phyloP scores from a whole-genome alignment of 805 yeast genomes.

The Starmerella sirachaensis region DNA sequence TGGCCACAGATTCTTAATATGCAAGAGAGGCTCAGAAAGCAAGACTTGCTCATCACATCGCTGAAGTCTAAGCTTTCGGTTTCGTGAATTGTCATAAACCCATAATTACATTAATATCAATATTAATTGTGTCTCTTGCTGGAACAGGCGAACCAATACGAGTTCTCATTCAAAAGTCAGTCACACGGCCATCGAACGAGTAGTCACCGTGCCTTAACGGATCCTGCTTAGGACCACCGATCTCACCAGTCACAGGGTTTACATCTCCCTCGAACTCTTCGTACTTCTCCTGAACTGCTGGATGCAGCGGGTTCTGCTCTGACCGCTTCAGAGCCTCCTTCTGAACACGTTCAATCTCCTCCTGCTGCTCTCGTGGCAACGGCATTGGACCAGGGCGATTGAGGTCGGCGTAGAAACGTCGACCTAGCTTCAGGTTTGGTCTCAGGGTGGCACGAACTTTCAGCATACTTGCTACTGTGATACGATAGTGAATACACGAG shows the following conservation, averaged over 20 bases:
- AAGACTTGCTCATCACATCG: conserved; percentile 10
- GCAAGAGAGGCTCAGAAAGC: conserved; percentile 9
- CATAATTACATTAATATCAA: background rate
- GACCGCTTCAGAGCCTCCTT: conserved; percentile 57
- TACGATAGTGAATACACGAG: too few species aligned
- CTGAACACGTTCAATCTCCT: conserved; percentile 81
- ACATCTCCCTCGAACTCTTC: conserved; percentile 94
- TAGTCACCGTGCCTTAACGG: conserved; percentile 87
- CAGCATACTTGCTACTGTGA: background rate
- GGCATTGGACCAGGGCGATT: conserved; percentile 50
- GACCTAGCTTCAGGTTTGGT: too few species aligned
- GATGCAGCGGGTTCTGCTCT: conserved; percentile 32
- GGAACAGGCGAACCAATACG: background rate
- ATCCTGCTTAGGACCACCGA: conserved; percentile 96
- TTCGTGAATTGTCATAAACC: background rate
- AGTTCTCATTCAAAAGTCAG: conserved; percentile 58
- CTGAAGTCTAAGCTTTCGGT: conserved; percentile 2
- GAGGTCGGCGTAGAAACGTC: conserved; percentile 13
- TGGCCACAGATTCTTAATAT: conserved; percentile 3
- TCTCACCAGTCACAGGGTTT: conserved; percentile 88
- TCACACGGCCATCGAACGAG: conserved; percentile 91
- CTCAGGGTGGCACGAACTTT: background rate
- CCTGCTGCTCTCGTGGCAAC: conserved; percentile 69
- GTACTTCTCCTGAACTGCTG: conserved; percentile 60
- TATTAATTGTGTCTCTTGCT: background rate